Conservation (phyloP, 176 grass and related monocot species). For the Cenchrus americanus region DNA sequence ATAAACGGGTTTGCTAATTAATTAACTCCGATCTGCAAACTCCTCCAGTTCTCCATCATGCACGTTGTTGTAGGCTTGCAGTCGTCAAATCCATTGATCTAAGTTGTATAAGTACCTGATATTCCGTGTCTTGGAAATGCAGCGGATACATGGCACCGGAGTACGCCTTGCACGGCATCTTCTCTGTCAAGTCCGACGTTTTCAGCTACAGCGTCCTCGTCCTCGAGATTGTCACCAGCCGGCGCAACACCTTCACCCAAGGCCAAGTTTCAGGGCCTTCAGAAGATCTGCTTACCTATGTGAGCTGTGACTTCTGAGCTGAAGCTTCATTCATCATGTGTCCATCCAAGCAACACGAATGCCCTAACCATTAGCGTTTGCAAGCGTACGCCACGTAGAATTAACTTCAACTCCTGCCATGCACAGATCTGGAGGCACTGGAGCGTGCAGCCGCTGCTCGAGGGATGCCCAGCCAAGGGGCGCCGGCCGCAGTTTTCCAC, state of each 20-base stretch:
- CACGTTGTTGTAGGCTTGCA: background rate
- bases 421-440: conserved; percentile 43
- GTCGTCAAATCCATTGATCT: no score
- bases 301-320: background rate
- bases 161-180: conserved; percentile 50
- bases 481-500: background rate
- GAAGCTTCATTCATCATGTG: no score
- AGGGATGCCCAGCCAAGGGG: conserved; percentile 1
- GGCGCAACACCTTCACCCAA: background rate
- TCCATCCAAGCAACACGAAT: no score
- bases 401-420: no score
- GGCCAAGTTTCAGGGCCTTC: background rate
- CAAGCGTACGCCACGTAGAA: no score
- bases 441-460: conserved; percentile 30
- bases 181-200: conserved; percentile 67
- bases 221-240: conserved; percentile 57
- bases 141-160: conserved; percentile 76
- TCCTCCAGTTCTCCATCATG: no score
- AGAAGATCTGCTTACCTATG: conserved; percentile 35
- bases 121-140: background rate
- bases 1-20: no score
- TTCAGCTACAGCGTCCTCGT: conserved; percentile 60
- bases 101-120: background rate
- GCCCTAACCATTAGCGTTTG: no score
- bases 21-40: no score